phyloP scores from a whole-genome alignment of 2,329 filamentous ascomycete genomes.

The Phialemonium atrogriseum region DNA sequence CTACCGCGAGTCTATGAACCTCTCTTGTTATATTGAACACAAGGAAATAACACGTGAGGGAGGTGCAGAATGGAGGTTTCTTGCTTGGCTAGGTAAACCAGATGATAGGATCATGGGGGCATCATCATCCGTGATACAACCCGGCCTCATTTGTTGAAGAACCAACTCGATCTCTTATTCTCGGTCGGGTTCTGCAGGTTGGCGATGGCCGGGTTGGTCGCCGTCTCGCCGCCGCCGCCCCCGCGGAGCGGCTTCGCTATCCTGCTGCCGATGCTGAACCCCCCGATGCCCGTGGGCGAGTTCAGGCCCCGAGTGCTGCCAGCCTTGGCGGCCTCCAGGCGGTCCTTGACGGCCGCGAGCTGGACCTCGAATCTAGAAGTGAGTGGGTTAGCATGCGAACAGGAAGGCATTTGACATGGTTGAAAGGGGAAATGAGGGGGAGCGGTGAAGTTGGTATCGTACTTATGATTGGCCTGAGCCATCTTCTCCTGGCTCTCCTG shows the following conservation, averaged over 20 bases:
- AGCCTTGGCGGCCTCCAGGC: constrained; percentile 88
- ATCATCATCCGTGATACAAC: too few relatives aligned
- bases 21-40: too few relatives aligned
- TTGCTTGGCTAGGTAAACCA: too few relatives aligned
- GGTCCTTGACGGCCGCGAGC: constrained; percentile 94
- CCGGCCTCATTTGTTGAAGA: constrained; percentile 66
- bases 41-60: too few relatives aligned
- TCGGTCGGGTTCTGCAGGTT: constrained; percentile 50
- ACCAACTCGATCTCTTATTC: constrained; percentile 66
- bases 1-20: too few relatives aligned
- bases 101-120: too few relatives aligned
- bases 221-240: constrained; percentile 42
- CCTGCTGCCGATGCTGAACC: constrained; percentile 68
- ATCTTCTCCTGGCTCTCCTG: constrained; percentile 98
- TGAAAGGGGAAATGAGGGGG: constrained; percentile 2
- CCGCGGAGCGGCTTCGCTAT: constrained; percentile 63
- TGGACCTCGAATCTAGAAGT: constrained; percentile 85
- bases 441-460: constrained; percentile 29
- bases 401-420: neutral
- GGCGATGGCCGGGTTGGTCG: constrained; percentile 46
- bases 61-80: too few relatives aligned
- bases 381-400: constrained; percentile 8
- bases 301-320: constrained; percentile 80
- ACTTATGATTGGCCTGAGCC: constrained; percentile 95
- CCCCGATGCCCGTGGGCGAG: constrained; percentile 48